phyloP scores from a whole-genome alignment of 441 rosid species.

The Dalechampia spathulata region DNA sequence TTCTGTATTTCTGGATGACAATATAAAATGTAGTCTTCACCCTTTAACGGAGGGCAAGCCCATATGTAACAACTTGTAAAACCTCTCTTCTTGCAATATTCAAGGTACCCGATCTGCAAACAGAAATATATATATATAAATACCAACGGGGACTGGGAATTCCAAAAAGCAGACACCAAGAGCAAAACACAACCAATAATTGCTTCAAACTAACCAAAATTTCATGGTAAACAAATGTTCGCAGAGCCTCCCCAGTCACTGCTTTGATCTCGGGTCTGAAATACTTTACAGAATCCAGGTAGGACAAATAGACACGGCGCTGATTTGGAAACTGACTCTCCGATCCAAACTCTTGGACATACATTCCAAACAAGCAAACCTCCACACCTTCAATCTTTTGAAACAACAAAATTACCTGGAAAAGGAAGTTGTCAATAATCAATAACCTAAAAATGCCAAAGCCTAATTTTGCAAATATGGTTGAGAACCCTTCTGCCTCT shows the following conservation, averaged over 20 bases:
- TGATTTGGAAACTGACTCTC: conserved; percentile 84
- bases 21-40: conserved; percentile 96
- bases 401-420: conserved; percentile 87
- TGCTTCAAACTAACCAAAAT: conserved; percentile 60
- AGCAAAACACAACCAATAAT: conserved; percentile 13
- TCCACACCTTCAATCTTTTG: conserved; percentile 99
- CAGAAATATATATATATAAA: too few relatives aligned
- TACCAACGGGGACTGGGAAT: conserved; percentile 8
- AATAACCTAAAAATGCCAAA: too few relatives aligned
- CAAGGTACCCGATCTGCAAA: conserved; percentile 93
- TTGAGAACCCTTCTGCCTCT: too few relatives aligned
- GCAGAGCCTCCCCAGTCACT: conserved; percentile 94
- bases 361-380: conserved; percentile 99
- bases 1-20: conserved; percentile 99
- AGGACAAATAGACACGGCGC: conserved; percentile 93
- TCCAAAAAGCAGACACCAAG: conserved; percentile 3
- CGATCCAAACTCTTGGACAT: conserved; percentile 97
- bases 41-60: conserved; percentile 99
- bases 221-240: conserved; percentile 97
- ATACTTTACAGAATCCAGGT: conserved; percentile 95
- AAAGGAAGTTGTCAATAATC: conserved; percentile 18
- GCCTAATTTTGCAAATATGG: too few relatives aligned
- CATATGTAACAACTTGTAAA: conserved; percentile 99
- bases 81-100: conserved; percentile 97
- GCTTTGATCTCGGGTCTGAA: conserved; percentile 95